Percentiles rank a stretch among this genome's conserved stretches.
Evolutionary conservation across 1,284 basidiomycete species (phyloP).

Genomic region (Exobasidium cylindrosporum): DNA sequence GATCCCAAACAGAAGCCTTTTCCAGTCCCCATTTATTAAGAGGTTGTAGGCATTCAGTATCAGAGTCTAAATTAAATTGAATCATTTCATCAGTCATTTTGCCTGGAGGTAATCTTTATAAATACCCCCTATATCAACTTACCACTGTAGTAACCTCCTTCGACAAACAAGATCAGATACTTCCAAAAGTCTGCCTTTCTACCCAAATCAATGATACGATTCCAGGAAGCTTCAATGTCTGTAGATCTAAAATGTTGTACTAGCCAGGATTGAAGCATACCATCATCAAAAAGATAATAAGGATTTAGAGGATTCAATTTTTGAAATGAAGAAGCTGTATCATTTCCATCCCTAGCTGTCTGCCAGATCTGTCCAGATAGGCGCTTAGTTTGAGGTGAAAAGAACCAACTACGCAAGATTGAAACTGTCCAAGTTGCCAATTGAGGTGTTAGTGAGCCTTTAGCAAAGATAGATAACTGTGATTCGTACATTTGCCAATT

Average conservation of each 20-base stretch:
- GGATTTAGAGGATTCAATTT: not conserved
- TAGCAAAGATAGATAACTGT: not conserved
- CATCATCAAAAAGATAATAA: not conserved
- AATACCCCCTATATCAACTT: not conserved
- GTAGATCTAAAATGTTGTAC: not conserved
- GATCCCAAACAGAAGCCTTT: not conserved
- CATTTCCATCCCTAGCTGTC: not conserved
- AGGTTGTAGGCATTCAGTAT: slow-evolving; percentile 1
- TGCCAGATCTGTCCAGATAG: no score
- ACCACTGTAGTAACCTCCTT: slow-evolving; percentile 2
- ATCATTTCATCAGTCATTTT: not conserved
- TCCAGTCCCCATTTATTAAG: not conserved
- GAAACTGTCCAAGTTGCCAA: not conserved
- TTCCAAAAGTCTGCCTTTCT: not conserved
- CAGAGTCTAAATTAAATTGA: not conserved
- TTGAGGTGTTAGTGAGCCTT: not conserved
- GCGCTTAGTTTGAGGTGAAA: no score
- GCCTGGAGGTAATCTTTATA: not conserved
- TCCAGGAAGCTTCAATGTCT: not conserved
- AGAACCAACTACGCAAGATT: no score
- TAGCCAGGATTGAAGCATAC: not conserved
- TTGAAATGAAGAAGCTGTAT: not conserved
- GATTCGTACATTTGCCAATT: not conserved
- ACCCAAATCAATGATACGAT: not conserved
- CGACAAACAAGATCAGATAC: not conserved